A percentile compares a stretch with the other conserved stretches of the same genome.
Evolutionary conservation across 2,329 filamentous ascomycete genomes (phyloP).

Genomic region (Dothideomycetes sp.): DNA sequence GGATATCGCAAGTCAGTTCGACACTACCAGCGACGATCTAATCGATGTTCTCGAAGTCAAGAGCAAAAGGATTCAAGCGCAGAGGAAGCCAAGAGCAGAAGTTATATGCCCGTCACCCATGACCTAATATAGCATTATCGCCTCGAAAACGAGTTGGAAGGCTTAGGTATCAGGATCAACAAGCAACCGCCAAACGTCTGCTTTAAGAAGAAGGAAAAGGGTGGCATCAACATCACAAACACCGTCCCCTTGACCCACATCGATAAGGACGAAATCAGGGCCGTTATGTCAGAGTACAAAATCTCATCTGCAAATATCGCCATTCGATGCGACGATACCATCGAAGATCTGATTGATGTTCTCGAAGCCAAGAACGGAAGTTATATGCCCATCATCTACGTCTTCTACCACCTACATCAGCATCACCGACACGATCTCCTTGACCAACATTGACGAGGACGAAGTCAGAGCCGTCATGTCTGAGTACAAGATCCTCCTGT

Average conservation of each 20-base stretch:
- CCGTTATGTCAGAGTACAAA: constrained; percentile 93
- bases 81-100: no score
- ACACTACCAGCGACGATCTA: no score
- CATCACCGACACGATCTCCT: constrained; percentile 83
- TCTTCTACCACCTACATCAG: constrained; percentile 98
- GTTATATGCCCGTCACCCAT: no score
- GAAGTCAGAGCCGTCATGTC: constrained; percentile 97
- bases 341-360: constrained; percentile 94
- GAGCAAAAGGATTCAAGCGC: no score
- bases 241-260: constrained; percentile 89
- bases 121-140: no score
- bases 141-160: constrained; percentile 90
- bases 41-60: no score
- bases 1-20: no score
- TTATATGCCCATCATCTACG: constrained; percentile 98
- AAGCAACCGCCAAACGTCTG: constrained; percentile 95
- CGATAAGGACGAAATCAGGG: constrained; percentile 91
- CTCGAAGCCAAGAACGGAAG: constrained; percentile 88
- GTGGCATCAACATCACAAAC: constrained; percentile 90
- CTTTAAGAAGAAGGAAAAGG: constrained; percentile 99
- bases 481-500: constrained; percentile 94
- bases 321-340: constrained; percentile 93
- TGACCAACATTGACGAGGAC: constrained; percentile 87
- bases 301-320: constrained; percentile 96
- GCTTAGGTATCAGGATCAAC: constrained; percentile 96